These are phyloP conservation scores for Russula emetica DNA, from an alignment of 768 basidiomycete genomes.

Conservation along the genomic window DNA sequence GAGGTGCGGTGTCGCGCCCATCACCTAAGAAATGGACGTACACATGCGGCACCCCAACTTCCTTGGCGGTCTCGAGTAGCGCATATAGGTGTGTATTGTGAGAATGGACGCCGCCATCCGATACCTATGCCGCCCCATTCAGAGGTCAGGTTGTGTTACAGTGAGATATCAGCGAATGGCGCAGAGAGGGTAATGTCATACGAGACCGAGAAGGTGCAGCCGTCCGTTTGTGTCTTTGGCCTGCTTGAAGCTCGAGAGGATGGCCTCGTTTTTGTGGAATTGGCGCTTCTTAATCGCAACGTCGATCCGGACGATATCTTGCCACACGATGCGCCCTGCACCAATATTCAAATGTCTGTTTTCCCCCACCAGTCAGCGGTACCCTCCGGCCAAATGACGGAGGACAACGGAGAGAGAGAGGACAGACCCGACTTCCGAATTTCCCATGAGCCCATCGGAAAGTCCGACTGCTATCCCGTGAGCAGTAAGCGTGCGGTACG, in stretches of 20 bases:
- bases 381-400: too few relatives aligned
- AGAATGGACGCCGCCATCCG: conserved; percentile 94
- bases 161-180: conserved; percentile 14
- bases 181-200: conserved; percentile 33
- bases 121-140: conserved; percentile 49
- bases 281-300: conserved; percentile 83
- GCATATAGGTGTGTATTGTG: too few relatives aligned
- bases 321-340: conserved; percentile 96
- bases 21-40: too few relatives aligned
- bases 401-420: too few relatives aligned
- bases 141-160: not conserved
- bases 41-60: too few relatives aligned
- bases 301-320: conserved; percentile 95
- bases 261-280: conserved; percentile 73
- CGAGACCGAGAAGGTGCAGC: conserved; percentile 84
- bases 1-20: too few relatives aligned
- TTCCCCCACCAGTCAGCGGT: too few relatives aligned
- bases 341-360: too few relatives aligned
- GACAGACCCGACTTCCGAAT: too few relatives aligned
- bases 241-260: conserved; percentile 66
- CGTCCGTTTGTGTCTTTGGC: conserved; percentile 83
- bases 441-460: too few relatives aligned
- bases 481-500: conserved; percentile 67
- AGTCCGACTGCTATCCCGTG: conserved; percentile 89
- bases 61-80: too few relatives aligned